phyloP scores from a whole-genome alignment of 1,284 basidiomycete genomes.

The Cryptococcus sp. region DNA sequence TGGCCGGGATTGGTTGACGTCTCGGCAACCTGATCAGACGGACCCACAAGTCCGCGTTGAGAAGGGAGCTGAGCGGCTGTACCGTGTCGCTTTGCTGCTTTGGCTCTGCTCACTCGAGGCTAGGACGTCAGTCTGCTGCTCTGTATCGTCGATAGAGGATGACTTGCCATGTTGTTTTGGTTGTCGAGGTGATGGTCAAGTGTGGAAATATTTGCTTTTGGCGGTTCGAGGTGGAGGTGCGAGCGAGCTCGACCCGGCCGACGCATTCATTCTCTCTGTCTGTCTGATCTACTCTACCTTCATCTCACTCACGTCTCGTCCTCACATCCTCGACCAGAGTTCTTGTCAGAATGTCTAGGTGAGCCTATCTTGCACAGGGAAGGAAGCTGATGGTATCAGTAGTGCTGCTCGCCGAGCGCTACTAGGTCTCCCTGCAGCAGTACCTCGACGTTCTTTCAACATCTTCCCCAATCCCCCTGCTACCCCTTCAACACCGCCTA shows the following conservation, averaged over 20 bases:
- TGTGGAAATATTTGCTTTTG: no score
- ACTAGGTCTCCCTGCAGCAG: neutral
- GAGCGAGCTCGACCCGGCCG: no score
- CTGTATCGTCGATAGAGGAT: neutral
- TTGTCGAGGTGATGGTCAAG: neutral
- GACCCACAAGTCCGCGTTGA: conserved; percentile 18
- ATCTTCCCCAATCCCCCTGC: conserved; percentile 4
- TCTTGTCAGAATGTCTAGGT: neutral
- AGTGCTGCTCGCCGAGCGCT: neutral
- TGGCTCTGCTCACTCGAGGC: conserved; percentile 24
- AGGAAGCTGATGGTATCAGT: neutral
- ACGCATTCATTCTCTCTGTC: no score
- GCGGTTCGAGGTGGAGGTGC: neutral
- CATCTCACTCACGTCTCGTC: no score
- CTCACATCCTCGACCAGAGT: neutral
- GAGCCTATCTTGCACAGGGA: neutral
- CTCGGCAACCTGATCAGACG: conserved; percentile 7
- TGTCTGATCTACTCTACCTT: no score
- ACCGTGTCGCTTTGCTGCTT: conserved; percentile 14
- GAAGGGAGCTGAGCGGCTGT: conserved; percentile 21
- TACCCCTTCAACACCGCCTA: neutral
- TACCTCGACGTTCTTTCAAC: conserved; percentile 4
- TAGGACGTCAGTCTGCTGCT: conserved; percentile 5
- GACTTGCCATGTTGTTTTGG: conserved; percentile 4
- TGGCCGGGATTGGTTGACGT: conserved; percentile 18